phyloP scores from a whole-genome alignment of 2,329 filamentous ascomycete genomes.

The Aureobasidium melanogenum region DNA sequence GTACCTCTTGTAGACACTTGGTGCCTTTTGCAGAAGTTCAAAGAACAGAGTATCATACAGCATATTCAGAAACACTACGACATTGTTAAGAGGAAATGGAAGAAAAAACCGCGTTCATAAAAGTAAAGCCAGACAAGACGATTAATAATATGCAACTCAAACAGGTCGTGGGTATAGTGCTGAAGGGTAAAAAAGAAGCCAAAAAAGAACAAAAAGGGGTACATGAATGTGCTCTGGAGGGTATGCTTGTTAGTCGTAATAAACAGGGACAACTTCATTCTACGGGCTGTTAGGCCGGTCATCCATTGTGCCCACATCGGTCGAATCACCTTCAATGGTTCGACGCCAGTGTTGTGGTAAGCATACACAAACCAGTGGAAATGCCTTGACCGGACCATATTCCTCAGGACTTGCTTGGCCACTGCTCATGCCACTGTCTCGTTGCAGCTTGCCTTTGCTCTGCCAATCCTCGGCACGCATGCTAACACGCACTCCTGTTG shows the following conservation, averaged over 20 bases:
- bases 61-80: background rate
- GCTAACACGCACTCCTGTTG: constrained; percentile 76
- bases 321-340: constrained; percentile 78
- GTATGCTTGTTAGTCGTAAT: constrained; percentile 10
- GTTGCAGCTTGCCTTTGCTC: constrained; percentile 54
- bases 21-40: too few species aligned
- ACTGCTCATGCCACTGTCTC: constrained; percentile 89
- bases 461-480: constrained; percentile 88
- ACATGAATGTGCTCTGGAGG: constrained; percentile 9
- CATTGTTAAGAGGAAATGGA: background rate
- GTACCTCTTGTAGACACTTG: too few species aligned
- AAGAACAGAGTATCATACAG: background rate
- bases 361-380: constrained; percentile 93
- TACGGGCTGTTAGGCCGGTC: constrained; percentile 8
- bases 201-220: background rate
- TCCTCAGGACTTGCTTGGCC: constrained; percentile 41
- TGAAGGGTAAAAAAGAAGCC: background rate
- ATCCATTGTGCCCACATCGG: constrained; percentile 18
- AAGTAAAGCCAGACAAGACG: background rate
- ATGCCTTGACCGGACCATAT: constrained; percentile 84
- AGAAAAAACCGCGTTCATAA: background rate
- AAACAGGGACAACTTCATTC: constrained; percentile 9
- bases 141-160: background rate
- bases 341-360: constrained; percentile 93
- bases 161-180: constrained; percentile 7